Evolutionary conservation across 75 land plant genomes (phyloP), one percentile per base, ranked within the genome.

Genomic region (Azolla pinnata): DNA sequence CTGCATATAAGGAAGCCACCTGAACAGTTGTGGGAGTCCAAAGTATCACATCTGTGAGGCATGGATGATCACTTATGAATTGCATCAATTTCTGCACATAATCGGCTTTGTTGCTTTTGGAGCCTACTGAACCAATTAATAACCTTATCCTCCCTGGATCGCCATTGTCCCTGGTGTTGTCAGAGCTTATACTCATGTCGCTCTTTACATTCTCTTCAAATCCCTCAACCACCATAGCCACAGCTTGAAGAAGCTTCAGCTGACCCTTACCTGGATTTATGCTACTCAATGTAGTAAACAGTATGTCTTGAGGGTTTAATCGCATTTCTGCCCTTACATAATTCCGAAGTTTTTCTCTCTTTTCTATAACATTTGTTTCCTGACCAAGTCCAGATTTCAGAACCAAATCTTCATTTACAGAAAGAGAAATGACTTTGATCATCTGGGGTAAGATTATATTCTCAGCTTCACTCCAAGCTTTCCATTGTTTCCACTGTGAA

Each of bases 221-320:
- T 4, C 66, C 67, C 47, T 86, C 87, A 35, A 65, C 57, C 32
- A 80, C 46, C 64, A 79, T 73, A 45, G 60, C 60, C 32, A 78
- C 77, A 54, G 99, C 85, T 71, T 89, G 81, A 56, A 95, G 71
- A 67, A 88, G 65, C 65, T 86, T 65, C 18, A 81, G 44, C 65
- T 95, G 96, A 33, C 99, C 99, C 57, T 95, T 95, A 24, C 85
- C 91, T 57, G 99, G 79, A 61, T 89, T 89, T 49, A 95, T 95
- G 64, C 99, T 95, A 60, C 99, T 89, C 26, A 95, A 63, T 47
- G 96, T 58, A 60, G 81, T 67, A 26, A 86, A 73, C 63, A 95
- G 82, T 69, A 89, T 70, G 67, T 95, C 96, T 49, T 81, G 57
- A 34, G 83, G 73, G 12, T 60, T 62, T 58, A 95, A 57, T 32